A percentile compares a stretch with the other conserved stretches of the same genome.
phyloP scores from a whole-genome alignment of 352 stramenopile genomes.

The Pythium volutum region DNA sequence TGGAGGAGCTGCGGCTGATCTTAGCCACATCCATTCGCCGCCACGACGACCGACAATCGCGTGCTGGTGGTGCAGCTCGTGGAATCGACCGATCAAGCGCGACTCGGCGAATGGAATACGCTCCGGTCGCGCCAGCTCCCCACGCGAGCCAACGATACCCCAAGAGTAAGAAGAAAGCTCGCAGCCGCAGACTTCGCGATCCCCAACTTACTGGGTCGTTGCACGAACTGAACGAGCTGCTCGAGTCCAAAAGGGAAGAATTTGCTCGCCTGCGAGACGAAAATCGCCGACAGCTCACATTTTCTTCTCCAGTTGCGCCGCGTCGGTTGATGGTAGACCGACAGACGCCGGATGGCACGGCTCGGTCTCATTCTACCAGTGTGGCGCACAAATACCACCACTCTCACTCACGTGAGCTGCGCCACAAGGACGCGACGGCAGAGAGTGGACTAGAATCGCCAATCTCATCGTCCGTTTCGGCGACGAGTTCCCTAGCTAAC shows the following conservation, averaged over 20 bases:
- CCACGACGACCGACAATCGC: slow-evolving; percentile 16
- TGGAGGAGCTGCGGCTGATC: slow-evolving; percentile 52
- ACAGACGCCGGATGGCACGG: background rate
- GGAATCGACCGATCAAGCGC: background rate
- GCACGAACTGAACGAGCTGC: slow-evolving; percentile 5
- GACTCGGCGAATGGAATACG: background rate
- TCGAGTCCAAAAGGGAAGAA: slow-evolving; percentile 12
- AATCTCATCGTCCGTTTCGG: background rate
- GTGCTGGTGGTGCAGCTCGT: background rate
- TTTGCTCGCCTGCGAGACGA: slow-evolving; percentile 8
- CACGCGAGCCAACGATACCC: background rate
- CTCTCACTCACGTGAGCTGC: background rate
- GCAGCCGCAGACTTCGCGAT: background rate
- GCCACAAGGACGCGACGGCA: no score
- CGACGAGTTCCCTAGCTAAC: background rate
- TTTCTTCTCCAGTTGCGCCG: background rate
- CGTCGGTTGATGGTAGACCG: background rate
- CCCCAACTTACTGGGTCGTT: background rate
- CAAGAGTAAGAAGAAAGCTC: background rate
- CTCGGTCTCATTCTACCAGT: background rate
- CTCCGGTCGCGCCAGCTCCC: background rate
- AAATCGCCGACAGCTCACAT: background rate
- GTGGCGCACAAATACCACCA: background rate
- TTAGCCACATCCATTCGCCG: slow-evolving; percentile 59
- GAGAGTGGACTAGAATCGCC: background rate